Conservation (phyloP, 2,329 filamentous ascomycete genomes). For the Exophiala bonariae region DNA sequence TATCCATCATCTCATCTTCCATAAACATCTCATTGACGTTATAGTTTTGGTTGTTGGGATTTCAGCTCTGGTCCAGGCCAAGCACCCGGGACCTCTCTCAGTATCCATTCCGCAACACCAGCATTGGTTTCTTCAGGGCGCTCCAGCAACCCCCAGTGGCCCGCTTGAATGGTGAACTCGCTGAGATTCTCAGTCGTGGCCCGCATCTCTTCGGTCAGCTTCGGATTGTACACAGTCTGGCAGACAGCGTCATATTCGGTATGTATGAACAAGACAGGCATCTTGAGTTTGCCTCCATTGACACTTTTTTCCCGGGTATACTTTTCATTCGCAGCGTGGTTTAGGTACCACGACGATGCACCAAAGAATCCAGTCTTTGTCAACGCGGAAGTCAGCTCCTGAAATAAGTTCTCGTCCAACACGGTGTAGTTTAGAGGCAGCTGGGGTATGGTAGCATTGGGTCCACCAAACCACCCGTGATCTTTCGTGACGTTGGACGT, state of each 20-base stretch:
- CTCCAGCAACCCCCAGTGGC: constrained; percentile 83
- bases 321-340: constrained; percentile 42
- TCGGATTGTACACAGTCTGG: constrained; percentile 6
- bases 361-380: constrained; percentile 42
- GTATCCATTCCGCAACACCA: constrained; percentile 2
- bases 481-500: constrained; percentile 28
- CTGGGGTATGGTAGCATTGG: not conserved
- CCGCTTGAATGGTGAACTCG: constrained; percentile 20
- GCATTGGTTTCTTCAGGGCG: constrained; percentile 68
- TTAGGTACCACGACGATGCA: constrained; percentile 42
- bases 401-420: constrained; percentile 2
- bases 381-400: constrained; percentile 25
- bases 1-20: too few species aligned
- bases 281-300: constrained; percentile 17
- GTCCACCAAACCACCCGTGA: constrained; percentile 5
- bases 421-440: constrained; percentile 3
- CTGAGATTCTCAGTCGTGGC: not conserved
- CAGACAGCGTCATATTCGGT: constrained; percentile 12
- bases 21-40: too few species aligned
- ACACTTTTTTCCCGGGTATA: constrained; percentile 41
- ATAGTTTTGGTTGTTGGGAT: not conserved
- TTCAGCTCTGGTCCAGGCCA: constrained; percentile 4
- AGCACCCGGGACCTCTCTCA: not conserved
- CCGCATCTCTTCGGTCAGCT: constrained; percentile 4
- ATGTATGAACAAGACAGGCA: constrained; percentile 8